Base-by-base conservation (phyloP, 139 green algal species). In the Chlamydomonas schloesseri region DNA sequence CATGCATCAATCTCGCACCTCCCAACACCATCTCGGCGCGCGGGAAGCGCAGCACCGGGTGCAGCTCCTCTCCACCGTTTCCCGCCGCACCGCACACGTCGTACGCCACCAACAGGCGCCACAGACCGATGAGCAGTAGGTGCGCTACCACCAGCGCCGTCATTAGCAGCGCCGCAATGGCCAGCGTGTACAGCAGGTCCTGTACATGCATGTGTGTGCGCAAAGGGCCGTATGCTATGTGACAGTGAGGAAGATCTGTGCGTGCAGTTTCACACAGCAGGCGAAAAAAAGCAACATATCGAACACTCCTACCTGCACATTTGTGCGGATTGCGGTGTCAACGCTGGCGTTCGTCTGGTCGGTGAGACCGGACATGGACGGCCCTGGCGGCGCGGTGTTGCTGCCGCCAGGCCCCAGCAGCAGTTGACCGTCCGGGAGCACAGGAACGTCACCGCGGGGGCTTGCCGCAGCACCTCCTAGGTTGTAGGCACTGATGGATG, bases 181-280 rank as follows among this genome's bases (percentile, higher is more conserved):
- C 68, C 9, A 85, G 47, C 23, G 79, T 85, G 79, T 85, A 85
- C n/a, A 85, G 31, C 58, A 85, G 67, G 67, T 85, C 79, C n/a
- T 73, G 68, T 10, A 21, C 9, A 5, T 5, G 42, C 42, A 8
- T 8, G 42, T 8, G 42, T 50, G 42, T 50, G 42, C 8, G 42
- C n/a, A n/a, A n/a, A n/a, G n/a, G n/a, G n/a, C n/a, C n/a, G n/a
- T n/a, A n/a, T n/a, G n/a, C n/a, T n/a, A n/a, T n/a, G n/a, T n/a
- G n/a, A n/a, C n/a, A n/a, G n/a, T n/a, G n/a, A n/a, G n/a, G n/a
- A n/a, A n/a, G n/a, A n/a, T n/a, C n/a, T n/a, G n/a, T n/a, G n/a
- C n/a, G n/a, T n/a, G n/a, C n/a, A n/a, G n/a, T n/a, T n/a, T n/a
- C n/a, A n/a, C n/a, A n/a, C n/a, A n/a, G n/a, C n/a, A n/a, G n/a